These are phyloP conservation scores for Pyrrhoderma noxium DNA, from an alignment of 1,284 basidiomycete species.

Conservation along the genomic window DNA sequence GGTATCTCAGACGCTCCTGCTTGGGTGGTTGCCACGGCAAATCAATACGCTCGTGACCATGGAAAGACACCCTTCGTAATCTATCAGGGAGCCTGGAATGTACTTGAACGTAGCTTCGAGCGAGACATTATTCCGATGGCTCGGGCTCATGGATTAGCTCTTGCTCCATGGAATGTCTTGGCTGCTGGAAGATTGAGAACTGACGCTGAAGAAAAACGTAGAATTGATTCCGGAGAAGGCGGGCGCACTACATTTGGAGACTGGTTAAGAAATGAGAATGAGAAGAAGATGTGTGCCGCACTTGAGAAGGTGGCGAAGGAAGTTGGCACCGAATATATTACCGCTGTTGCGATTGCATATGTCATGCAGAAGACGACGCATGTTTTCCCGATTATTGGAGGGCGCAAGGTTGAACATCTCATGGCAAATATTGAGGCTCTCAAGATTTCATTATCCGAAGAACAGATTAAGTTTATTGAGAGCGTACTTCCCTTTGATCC, in stretches of 20 bases:
- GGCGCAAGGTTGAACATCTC: constrained; percentile 25
- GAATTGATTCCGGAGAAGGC: constrained; percentile 21
- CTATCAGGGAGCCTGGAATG: constrained; percentile 47
- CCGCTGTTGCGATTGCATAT: constrained; percentile 39
- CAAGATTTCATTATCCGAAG: constrained; percentile 21
- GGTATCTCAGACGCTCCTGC: constrained; percentile 27
- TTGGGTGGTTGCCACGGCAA: constrained; percentile 23
- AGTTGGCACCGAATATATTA: constrained; percentile 21
- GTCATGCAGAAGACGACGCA: constrained; percentile 41
- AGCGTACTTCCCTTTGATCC: constrained; percentile 21
- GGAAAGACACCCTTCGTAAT: constrained; percentile 44
- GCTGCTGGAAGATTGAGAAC: constrained; percentile 22
- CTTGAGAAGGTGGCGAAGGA: constrained; percentile 29
- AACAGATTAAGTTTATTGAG: constrained; percentile 21
- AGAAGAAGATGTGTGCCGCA: constrained; percentile 11
- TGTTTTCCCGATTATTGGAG: constrained; percentile 39
- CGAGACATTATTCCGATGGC: constrained; percentile 49
- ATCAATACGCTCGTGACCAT: constrained; percentile 32
- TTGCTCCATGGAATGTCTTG: constrained; percentile 28
- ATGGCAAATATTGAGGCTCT: constrained; percentile 25
- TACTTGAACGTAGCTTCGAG: constrained; percentile 39
- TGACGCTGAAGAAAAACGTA: constrained; percentile 17
- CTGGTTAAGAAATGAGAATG: constrained; percentile 19
- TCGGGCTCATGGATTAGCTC: constrained; percentile 30
- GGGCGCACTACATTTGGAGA: constrained; percentile 3